Base-by-base conservation (phyloP, 2,329 filamentous ascomycete species). In the Aspergillus calidoustus region DNA sequence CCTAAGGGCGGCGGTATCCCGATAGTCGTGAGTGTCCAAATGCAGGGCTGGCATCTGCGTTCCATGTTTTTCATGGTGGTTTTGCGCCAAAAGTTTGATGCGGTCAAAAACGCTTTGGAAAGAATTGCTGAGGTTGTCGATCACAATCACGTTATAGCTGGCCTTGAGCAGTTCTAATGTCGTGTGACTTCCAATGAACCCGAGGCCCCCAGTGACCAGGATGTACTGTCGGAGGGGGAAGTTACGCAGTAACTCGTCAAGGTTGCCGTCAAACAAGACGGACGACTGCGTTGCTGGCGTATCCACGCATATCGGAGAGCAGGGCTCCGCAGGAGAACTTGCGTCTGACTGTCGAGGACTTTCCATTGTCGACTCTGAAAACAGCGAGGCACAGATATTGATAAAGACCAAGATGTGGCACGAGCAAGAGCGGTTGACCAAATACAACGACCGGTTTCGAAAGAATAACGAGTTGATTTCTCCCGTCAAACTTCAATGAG, bases 21-120 rank as follows among this genome's bases (percentile, higher is more conserved):
- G 78, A 66, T 83, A 84, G 64, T 84, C 81, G 51, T 83, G 76
- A 51, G 80, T 75, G 65, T 81, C 79, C 61, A 84, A 76, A 54
- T 80, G 74, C 52, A 84, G 66, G 7, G 75, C 70, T 6, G 83
- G 83, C 70, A 81, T 78, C 17, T 71, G 68, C 31, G 72, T 76
- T 43, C 77, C 76, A 25, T 76, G 71, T 19, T 74, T 65, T 23
- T 74, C 71, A 66, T 80, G 82, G 61, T 75, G 69, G 51, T 69
- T 67, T 7, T 68, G 66, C 7, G 77, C 76, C 41, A 78, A 62
- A 9, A 64, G 57, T 17, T 70, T 65, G 67, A 80, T 74, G 53
- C 75, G 72, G 55, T 76, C 69, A 57, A 78, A 66, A 38, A 78
- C 76, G 50, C 68, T 64, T 41, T 71, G 68, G 59, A 75, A 79